These are phyloP conservation scores for Clavispora carvajalis DNA, from an alignment of 805 yeast species.

Conservation along the genomic window DNA sequence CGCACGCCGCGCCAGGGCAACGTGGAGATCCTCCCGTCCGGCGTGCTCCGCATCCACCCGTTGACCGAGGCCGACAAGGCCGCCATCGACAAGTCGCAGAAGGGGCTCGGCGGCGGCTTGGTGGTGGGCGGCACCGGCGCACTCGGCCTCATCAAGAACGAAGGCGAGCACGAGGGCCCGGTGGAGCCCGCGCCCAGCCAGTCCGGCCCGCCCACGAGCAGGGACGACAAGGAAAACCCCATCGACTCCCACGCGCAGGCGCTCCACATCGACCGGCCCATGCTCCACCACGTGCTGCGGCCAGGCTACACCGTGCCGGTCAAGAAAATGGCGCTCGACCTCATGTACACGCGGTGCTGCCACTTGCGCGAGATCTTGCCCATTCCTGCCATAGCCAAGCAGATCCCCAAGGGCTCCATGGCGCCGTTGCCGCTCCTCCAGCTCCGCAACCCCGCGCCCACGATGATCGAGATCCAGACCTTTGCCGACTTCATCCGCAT, in stretches of 20 bases:
- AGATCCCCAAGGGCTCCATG: slow-evolving; percentile 69
- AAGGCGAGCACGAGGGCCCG: slow-evolving; percentile 4
- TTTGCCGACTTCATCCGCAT: slow-evolving; percentile 84
- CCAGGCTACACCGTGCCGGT: slow-evolving; percentile 28
- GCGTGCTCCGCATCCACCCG: slow-evolving; percentile 49
- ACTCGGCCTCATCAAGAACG: slow-evolving; percentile 36
- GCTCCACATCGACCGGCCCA: slow-evolving; percentile 12
- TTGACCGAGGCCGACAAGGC: slow-evolving; percentile 48
- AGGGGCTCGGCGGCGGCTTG: slow-evolving; percentile 54
- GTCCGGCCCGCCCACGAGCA: background rate
- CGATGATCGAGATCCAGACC: slow-evolving; percentile 80
- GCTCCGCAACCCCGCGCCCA: slow-evolving; percentile 82
- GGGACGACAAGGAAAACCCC: slow-evolving; percentile 8
- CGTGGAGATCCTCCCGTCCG: slow-evolving; percentile 52
- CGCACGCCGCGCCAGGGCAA: slow-evolving; percentile 77
- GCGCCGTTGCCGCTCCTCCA: slow-evolving; percentile 70
- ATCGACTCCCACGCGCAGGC: slow-evolving; percentile 11
- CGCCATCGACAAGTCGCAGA: slow-evolving; percentile 35
- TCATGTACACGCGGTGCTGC: slow-evolving; percentile 86
- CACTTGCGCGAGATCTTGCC: slow-evolving; percentile 89
- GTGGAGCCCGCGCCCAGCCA: too few relatives aligned
- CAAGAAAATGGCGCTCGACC: slow-evolving; percentile 53
- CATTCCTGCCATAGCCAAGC: slow-evolving; percentile 82
- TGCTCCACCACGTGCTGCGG: slow-evolving; percentile 1
- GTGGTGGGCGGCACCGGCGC: slow-evolving; percentile 80